Evolutionary conservation across 306 rosid species (phyloP), one percentile per base, ranked within the genome.

Genomic region (Quercus wislizeni): DNA sequence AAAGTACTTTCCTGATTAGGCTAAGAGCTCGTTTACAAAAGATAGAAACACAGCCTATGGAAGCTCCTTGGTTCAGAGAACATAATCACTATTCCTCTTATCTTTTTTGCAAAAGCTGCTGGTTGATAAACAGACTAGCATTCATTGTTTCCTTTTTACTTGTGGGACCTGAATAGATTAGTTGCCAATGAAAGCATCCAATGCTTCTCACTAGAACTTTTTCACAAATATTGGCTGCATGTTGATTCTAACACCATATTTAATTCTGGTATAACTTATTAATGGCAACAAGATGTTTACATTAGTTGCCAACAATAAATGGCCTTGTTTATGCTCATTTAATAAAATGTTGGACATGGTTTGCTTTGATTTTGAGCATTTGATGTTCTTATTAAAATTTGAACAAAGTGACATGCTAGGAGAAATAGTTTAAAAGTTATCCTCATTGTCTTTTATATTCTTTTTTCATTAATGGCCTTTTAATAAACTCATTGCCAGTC

Each of bases 401-500:
- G 23, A 17, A 13, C 27, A 11, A 59, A 9, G 1, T 21, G 65
- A 4, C 31, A 59, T 59, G 17, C 41, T 64, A 27, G 13, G 21
- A 64, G 46, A 64, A n/a, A 59, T 21, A 10, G 31, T 59, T 18
- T 49, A 49, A 14, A 2, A 27, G 30, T 12, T 14, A 61, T 21
- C 18, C 33, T 61, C 18, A 4, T 6, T 58, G 31, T 61, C 65
- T 59, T 23, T 59, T 23, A 10, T 64, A 15, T 31, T 30, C 70
- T 15, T 6, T 15, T 63, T 63, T 5, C 28, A 4, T 28, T 28
- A 27, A 17, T 31, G 71, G 21, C n/a, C 46, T 63, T 72, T 6
- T 54, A 75, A 71, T 64, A 72, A 41, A 65, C 59, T 76, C 73
- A 3, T 55, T 6, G 25, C 75, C 59, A 56, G 57, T 67, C 31